phyloP scores from a whole-genome alignment of 345 rosid species.

The Erysimum cheiranthoides region DNA sequence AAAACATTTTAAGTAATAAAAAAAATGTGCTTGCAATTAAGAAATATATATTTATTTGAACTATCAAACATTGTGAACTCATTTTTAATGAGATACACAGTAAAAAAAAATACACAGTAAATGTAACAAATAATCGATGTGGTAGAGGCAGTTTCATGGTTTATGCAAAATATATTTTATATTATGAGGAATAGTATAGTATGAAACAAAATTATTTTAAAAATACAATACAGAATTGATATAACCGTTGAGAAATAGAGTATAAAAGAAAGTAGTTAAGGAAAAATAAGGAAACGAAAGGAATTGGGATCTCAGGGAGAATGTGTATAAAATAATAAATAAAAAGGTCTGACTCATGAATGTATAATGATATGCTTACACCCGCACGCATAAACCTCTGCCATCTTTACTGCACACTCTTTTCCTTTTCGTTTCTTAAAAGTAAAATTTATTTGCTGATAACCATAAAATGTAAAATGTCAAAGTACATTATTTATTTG shows the following conservation, averaged over 20 bases:
- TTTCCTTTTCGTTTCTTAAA: slow-evolving; percentile 40
- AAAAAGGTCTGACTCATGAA: slow-evolving; percentile 41
- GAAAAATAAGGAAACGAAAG: slow-evolving; percentile 21
- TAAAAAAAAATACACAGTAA: background rate
- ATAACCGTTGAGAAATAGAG: slow-evolving; percentile 7
- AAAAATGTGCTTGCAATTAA: too few species aligned
- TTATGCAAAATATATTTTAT: background rate
- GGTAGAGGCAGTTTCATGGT: background rate
- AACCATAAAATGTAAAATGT: slow-evolving; percentile 27
- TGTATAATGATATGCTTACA: slow-evolving; percentile 49
- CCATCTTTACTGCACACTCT: slow-evolving; percentile 49
- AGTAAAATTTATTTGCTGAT: slow-evolving; percentile 31
- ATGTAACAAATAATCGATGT: background rate
- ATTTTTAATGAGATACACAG: too few species aligned
- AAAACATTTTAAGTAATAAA: too few species aligned
- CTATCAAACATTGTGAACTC: background rate
- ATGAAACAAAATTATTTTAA: slow-evolving; percentile 1
- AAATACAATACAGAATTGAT: background rate
- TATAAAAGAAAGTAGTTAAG: background rate
- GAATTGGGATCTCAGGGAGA: slow-evolving; percentile 29
- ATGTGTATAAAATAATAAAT: slow-evolving; percentile 43
- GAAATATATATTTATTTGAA: too few species aligned
- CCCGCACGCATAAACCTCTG: slow-evolving; percentile 52
- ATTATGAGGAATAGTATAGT: background rate
- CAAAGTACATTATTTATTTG: background rate